Percentiles rank a stretch among this genome's conserved stretches.
These are phyloP conservation scores for Chaetomium fimeti DNA, from an alignment of 495 filamentous ascomycete species.

Conservation along the genomic window DNA sequence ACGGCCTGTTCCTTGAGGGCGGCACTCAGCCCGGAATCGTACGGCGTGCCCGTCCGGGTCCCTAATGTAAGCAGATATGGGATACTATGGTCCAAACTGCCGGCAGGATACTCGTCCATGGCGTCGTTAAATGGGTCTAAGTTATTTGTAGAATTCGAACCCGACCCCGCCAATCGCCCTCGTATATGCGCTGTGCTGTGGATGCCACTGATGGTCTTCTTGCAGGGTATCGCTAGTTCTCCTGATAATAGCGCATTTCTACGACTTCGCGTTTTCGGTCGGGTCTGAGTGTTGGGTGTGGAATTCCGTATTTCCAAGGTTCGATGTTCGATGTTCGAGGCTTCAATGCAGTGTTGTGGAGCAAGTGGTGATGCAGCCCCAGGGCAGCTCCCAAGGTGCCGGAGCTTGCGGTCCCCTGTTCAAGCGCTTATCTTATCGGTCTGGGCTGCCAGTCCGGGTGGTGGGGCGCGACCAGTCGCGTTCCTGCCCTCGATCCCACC, in stretches of 20 bases:
- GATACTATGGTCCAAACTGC: slow-evolving; percentile 77
- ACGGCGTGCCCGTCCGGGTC: slow-evolving; percentile 47
- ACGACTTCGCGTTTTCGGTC: background rate
- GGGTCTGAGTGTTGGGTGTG: background rate
- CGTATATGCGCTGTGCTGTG: background rate
- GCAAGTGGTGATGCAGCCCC: background rate
- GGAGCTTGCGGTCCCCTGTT: background rate
- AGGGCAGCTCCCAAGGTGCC: background rate
- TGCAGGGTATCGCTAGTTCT: background rate
- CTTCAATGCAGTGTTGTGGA: slow-evolving; percentile 1
- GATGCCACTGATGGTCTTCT: background rate
- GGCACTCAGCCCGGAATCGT: slow-evolving; percentile 43
- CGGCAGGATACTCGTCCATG: slow-evolving; percentile 86
- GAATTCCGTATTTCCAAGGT: background rate
- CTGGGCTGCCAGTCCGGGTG: background rate
- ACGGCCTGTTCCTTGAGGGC: slow-evolving; percentile 58
- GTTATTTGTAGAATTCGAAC: background rate
- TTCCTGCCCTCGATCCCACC: background rate
- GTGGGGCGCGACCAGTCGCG: slow-evolving; percentile 6
- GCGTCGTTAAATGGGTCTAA: background rate
- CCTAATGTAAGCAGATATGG: slow-evolving; percentile 79
- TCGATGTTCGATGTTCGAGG: background rate
- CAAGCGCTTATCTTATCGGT: background rate
- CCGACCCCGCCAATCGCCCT: slow-evolving; percentile 6
- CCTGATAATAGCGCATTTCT: background rate